phyloP scores from a whole-genome alignment of 768 basidiomycete species.

The Phaeotremella skinneri region DNA sequence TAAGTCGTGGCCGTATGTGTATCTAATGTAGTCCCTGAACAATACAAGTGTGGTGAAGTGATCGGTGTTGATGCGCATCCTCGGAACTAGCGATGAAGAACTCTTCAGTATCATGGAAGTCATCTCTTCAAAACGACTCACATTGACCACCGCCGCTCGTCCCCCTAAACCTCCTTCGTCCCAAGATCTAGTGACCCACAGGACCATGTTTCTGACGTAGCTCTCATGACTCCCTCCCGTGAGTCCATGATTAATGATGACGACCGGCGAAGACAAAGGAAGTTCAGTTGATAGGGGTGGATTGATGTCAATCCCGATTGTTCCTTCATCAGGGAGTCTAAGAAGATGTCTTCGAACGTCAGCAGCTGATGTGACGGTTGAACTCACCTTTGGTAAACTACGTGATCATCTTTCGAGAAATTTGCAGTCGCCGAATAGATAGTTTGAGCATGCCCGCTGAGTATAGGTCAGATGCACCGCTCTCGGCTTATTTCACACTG shows the following conservation, averaged over 20 bases:
- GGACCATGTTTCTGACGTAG: constrained; percentile 76
- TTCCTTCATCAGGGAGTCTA: constrained; percentile 52
- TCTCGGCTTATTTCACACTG: background rate
- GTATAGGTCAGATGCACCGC: background rate
- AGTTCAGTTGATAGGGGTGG: constrained; percentile 32
- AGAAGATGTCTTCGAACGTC: constrained; percentile 42
- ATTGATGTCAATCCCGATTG: constrained; percentile 49
- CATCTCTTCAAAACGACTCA: constrained; percentile 71
- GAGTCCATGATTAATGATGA: constrained; percentile 56
- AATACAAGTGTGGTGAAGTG: constrained; percentile 70
- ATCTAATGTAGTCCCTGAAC: constrained; percentile 76
- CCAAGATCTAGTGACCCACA: constrained; percentile 65
- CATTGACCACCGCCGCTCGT: constrained; percentile 85
- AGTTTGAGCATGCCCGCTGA: constrained; percentile 48
- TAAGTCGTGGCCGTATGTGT: constrained; percentile 72
- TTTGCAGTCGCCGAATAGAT: constrained; percentile 45
- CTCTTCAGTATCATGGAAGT: too few species aligned
- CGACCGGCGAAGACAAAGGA: constrained; percentile 54
- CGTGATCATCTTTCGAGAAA: constrained; percentile 41
- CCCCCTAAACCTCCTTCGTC: constrained; percentile 79
- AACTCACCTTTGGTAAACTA: constrained; percentile 44
- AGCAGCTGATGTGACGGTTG: constrained; percentile 9
- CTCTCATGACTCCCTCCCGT: constrained; percentile 69
- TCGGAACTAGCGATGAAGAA: constrained; percentile 7
- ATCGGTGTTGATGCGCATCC: constrained; percentile 70